phyloP scores from a whole-genome alignment of 176 grass and related monocot genomes.

The Elaeis guineensis region DNA sequence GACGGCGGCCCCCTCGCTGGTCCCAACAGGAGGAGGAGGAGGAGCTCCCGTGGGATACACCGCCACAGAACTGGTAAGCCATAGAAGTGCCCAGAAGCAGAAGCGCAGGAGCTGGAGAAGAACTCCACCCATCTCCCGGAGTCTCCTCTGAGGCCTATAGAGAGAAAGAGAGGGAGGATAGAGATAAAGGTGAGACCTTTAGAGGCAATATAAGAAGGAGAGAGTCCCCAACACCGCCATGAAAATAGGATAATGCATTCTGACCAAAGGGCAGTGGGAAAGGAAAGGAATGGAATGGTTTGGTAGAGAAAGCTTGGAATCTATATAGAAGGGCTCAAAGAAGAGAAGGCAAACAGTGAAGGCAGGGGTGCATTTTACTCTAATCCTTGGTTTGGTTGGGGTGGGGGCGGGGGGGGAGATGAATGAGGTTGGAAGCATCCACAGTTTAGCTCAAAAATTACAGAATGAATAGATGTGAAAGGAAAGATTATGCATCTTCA shows the following conservation, averaged over 20 bases:
- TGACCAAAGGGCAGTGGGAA: background rate
- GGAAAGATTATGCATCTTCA: too few relatives aligned
- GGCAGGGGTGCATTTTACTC: too few relatives aligned
- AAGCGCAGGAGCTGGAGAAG: slow-evolving; percentile 20
- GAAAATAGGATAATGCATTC: too few relatives aligned
- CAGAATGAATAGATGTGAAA: too few relatives aligned
- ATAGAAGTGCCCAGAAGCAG: slow-evolving; percentile 40
- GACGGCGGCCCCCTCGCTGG: slow-evolving; percentile 13
- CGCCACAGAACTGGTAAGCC: slow-evolving; percentile 12
- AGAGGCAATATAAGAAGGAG: background rate
- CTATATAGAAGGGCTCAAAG: background rate
- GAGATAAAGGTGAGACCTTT: background rate
- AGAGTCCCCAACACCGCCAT: too few relatives aligned
- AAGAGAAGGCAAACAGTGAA: background rate
- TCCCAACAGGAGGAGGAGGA: background rate
- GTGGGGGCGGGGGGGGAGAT: too few relatives aligned
- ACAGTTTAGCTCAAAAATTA: too few relatives aligned
- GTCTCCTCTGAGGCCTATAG: background rate
- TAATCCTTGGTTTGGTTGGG: too few relatives aligned
- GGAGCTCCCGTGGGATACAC: slow-evolving; percentile 16
- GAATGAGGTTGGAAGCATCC: too few relatives aligned
- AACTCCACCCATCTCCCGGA: slow-evolving; percentile 18
- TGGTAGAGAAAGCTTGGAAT: slow-evolving; percentile 5
- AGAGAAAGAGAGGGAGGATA: background rate
- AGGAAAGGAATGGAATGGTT: background rate